phyloP scores from a whole-genome alignment of 2,329 filamentous ascomycete species.

The Didymosphaeria variabile region DNA sequence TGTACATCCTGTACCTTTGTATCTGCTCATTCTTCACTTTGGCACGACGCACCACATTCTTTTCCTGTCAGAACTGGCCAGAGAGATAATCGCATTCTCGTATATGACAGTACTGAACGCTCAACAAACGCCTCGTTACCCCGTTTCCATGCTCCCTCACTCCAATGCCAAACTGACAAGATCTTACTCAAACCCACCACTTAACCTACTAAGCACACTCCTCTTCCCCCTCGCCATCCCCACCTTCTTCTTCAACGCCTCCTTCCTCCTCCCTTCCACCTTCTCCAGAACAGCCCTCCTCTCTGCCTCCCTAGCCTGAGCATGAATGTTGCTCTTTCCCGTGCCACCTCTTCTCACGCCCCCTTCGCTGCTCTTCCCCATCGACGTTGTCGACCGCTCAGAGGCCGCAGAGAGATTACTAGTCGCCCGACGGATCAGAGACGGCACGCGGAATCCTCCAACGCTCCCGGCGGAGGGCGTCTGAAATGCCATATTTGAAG shows the following conservation, averaged over 20 bases:
- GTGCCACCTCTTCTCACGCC: slow-evolving; percentile 59
- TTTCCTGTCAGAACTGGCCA: background rate
- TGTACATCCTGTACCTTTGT: too few relatives aligned
- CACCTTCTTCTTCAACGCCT: slow-evolving; percentile 57
- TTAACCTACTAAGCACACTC: slow-evolving; percentile 44
- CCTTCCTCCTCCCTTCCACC: slow-evolving; percentile 61
- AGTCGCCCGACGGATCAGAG: slow-evolving; percentile 76
- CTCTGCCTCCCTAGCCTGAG: slow-evolving; percentile 67
- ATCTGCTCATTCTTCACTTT: too few relatives aligned
- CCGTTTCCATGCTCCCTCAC: background rate
- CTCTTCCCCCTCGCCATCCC: slow-evolving; percentile 38
- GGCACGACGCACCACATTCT: background rate
- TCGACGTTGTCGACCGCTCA: slow-evolving; percentile 47
- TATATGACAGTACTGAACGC: background rate
- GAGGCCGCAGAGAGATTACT: slow-evolving; percentile 56
- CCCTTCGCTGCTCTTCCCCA: slow-evolving; percentile 37
- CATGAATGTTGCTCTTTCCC: slow-evolving; percentile 69
- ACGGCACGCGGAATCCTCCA: slow-evolving; percentile 70
- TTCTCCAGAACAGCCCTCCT: slow-evolving; percentile 60
- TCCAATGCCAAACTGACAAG: background rate
- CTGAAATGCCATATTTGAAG: slow-evolving; percentile 64
- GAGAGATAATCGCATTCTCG: background rate
- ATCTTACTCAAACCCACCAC: slow-evolving; percentile 48
- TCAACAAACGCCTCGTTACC: background rate
- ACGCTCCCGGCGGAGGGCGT: slow-evolving; percentile 51